A percentile compares a stretch with the other conserved stretches of the same genome.
Conservation (phyloP, 2,329 filamentous ascomycete species). For the Tolypocladium inflatum region DNA sequence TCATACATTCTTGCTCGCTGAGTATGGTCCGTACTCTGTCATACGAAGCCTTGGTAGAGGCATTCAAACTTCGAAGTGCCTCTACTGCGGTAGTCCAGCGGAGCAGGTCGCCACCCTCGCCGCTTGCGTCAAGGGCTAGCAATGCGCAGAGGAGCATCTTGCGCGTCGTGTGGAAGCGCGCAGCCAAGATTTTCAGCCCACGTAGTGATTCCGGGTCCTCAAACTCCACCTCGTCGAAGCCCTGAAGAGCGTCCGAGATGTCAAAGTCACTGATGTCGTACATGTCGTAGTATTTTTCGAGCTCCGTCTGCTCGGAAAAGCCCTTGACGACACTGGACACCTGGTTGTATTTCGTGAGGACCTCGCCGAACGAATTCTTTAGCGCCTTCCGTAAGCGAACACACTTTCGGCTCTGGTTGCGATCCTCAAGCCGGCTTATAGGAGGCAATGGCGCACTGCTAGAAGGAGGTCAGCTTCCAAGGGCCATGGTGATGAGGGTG, state of each 20-base stretch:
- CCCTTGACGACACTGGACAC: conserved; percentile 59
- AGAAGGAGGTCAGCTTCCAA: not conserved
- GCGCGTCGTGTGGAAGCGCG: conserved; percentile 69
- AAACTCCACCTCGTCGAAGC: conserved; percentile 56
- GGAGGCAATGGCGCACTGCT: conserved; percentile 85
- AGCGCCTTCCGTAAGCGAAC: conserved; percentile 70
- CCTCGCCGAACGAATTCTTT: conserved; percentile 56
- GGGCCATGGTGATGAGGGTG: not conserved
- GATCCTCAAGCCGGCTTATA: conserved; percentile 84
- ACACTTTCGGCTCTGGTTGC: conserved; percentile 69
- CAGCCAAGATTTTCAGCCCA: conserved; percentile 70
- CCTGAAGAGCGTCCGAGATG: conserved; percentile 57
- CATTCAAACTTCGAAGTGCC: conserved; percentile 57
- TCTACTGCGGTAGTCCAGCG: conserved; percentile 74
- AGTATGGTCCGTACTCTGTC: conserved; percentile 60
- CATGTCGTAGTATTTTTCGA: conserved; percentile 89
- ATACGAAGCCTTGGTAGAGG: conserved; percentile 51
- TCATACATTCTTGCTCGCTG: conserved; percentile 69
- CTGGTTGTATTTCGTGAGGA: conserved; percentile 63
- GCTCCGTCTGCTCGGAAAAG: conserved; percentile 68
- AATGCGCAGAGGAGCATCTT: conserved; percentile 86
- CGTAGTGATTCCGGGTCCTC: conserved; percentile 73
- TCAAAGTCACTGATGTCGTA: conserved; percentile 71
- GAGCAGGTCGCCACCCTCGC: conserved; percentile 64
- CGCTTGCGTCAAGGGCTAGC: conserved; percentile 74